Percentiles rank a stretch among this genome's conserved stretches.
These are phyloP conservation scores for Tremella fuciformis DNA, from an alignment of 768 basidiomycete genomes.

Conservation along the genomic window DNA sequence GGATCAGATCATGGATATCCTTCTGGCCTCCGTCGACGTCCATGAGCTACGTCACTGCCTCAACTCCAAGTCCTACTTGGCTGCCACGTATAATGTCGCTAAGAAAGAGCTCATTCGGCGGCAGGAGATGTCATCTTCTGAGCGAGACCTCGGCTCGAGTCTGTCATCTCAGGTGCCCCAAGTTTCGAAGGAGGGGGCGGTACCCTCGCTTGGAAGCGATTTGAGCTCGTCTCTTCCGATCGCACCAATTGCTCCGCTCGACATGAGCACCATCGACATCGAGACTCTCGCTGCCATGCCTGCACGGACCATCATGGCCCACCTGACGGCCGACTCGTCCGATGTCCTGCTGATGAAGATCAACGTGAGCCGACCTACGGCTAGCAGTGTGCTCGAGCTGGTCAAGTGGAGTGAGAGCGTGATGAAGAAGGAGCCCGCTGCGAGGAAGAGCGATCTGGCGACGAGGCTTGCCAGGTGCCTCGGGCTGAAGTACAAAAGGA, in stretches of 20 bases:
- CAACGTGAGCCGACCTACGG: slow-evolving; percentile 15
- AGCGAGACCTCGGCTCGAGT: no score
- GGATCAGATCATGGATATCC: slow-evolving; percentile 16
- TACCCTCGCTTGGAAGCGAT: not conserved
- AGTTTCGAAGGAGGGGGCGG: not conserved
- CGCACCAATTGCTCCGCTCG: not conserved
- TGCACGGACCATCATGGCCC: slow-evolving; percentile 16
- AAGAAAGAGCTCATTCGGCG: slow-evolving; percentile 15
- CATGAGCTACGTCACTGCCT: slow-evolving; percentile 12
- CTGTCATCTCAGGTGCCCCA: no score
- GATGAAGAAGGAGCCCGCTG: slow-evolving; percentile 16
- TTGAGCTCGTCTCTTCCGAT: not conserved
- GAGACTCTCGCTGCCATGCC: slow-evolving; percentile 11
- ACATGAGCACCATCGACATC: slow-evolving; percentile 6
- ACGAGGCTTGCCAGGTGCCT: slow-evolving; percentile 20
- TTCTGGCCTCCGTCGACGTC: slow-evolving; percentile 13
- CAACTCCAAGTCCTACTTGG: slow-evolving; percentile 7
- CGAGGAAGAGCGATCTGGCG: slow-evolving; percentile 25
- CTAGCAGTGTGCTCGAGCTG: slow-evolving; percentile 7
- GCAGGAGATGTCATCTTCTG: not conserved
- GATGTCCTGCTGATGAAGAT: slow-evolving; percentile 13
- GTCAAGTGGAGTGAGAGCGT: slow-evolving; percentile 22
- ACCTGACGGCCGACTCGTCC: slow-evolving; percentile 14
- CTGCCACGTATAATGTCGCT: slow-evolving; percentile 20
- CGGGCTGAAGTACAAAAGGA: slow-evolving; percentile 21